phyloP scores from a whole-genome alignment of 192 early-diverging fungal genomes.

The Linnemannia schmuckeri region DNA sequence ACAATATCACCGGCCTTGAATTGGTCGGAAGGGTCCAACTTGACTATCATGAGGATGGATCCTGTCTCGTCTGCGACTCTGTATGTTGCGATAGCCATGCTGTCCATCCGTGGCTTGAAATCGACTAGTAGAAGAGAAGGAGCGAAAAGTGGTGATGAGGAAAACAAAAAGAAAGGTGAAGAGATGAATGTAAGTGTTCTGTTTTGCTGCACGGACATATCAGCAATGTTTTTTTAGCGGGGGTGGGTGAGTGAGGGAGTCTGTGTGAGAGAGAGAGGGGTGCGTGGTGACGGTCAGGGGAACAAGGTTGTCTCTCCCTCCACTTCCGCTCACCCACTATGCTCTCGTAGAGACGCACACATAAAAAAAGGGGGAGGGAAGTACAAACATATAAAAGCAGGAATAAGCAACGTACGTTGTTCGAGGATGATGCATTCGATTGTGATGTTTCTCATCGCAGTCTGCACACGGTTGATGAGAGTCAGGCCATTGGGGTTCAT shows the following conservation, averaged over 20 bases:
- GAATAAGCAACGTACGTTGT: background rate
- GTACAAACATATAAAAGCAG: constrained; percentile 18
- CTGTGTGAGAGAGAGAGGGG: background rate
- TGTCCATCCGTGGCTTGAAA: background rate
- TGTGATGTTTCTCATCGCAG: constrained; percentile 70
- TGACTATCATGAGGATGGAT: constrained; percentile 70
- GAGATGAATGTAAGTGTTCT: background rate
- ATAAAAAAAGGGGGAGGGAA: background rate
- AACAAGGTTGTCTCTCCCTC: constrained; percentile 12
- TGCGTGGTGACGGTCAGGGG: background rate
- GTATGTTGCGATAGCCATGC: background rate
- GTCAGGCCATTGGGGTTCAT: constrained; percentile 24
- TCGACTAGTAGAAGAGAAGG: constrained; percentile 11
- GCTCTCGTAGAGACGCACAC: too few relatives aligned
- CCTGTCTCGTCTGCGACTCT: constrained; percentile 67
- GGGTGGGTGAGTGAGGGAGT: background rate
- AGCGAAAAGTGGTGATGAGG: constrained; percentile 64
- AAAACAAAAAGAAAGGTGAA: background rate
- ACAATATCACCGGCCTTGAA: constrained; percentile 74
- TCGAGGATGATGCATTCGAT: constrained; percentile 77
- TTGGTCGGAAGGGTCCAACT: constrained; percentile 64
- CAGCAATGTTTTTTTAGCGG: too few relatives aligned
- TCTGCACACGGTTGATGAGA: constrained; percentile 62
- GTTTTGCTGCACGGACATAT: background rate
- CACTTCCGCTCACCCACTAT: background rate